Evolutionary conservation across 1,284 basidiomycete genomes (phyloP).

Genomic region (Coniophora puteana): DNA sequence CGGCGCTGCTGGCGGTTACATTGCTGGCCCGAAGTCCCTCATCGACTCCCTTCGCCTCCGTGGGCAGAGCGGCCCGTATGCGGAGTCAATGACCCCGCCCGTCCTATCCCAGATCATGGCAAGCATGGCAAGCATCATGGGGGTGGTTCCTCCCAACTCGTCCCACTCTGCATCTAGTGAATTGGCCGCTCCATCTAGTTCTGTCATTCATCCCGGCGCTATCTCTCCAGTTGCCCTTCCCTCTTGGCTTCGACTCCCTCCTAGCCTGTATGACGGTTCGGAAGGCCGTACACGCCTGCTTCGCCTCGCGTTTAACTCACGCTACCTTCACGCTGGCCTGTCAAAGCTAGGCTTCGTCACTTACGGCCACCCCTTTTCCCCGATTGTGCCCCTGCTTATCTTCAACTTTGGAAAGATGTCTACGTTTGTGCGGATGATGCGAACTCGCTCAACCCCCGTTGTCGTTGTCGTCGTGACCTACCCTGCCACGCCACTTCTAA

Average conservation of each 20-base stretch:
- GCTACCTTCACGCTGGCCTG: slow-evolving; percentile 87
- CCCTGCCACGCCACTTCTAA: slow-evolving; percentile 91
- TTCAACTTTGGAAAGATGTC: slow-evolving; percentile 95
- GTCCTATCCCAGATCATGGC: slow-evolving; percentile 91
- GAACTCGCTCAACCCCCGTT: slow-evolving; percentile 75
- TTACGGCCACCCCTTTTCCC: slow-evolving; percentile 89
- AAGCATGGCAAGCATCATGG: slow-evolving; percentile 97
- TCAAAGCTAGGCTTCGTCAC: slow-evolving; percentile 96
- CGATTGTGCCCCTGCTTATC: slow-evolving; percentile 90
- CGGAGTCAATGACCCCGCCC: slow-evolving; percentile 89
- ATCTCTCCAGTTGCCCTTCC: slow-evolving; percentile 61
- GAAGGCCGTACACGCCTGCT: slow-evolving; percentile 86
- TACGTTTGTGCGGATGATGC: slow-evolving; percentile 87
- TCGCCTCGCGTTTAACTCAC: slow-evolving; percentile 92
- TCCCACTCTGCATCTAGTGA: slow-evolving; percentile 12
- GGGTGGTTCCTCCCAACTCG: slow-evolving; percentile 50
- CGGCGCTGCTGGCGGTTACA: slow-evolving; percentile 95
- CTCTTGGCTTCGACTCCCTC: slow-evolving; percentile 69
- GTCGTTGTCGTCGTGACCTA: slow-evolving; percentile 92
- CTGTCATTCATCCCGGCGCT: slow-evolving; percentile 55
- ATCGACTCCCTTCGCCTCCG: slow-evolving; percentile 81
- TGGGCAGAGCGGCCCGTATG: slow-evolving; percentile 86
- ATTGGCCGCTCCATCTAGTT: slow-evolving; percentile 30
- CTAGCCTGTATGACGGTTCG: slow-evolving; percentile 67
- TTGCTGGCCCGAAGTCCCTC: slow-evolving; percentile 79